A percentile compares a stretch with the other conserved stretches of the same genome.
Evolutionary conservation across 305 asterid species (phyloP).

Genomic region (Fraxinus baroniana): DNA sequence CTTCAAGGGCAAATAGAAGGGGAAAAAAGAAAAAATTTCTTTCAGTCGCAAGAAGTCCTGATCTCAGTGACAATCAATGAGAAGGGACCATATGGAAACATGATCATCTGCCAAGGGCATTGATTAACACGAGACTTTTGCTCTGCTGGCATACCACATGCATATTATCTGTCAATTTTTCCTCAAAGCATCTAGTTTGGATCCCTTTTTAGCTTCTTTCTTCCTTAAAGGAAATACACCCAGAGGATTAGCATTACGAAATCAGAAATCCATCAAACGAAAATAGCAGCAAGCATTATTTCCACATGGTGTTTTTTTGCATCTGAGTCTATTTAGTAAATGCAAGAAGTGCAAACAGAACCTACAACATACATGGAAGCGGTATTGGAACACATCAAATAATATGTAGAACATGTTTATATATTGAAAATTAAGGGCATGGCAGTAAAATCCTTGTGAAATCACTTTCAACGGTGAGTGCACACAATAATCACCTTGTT

Average conservation of each 20-base stretch:
- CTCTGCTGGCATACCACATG: neutral
- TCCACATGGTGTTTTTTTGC: neutral
- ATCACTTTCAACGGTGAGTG: too few relatives aligned
- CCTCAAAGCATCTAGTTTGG: neutral
- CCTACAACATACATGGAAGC: neutral
- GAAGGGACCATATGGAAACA: neutral
- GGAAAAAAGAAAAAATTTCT: neutral
- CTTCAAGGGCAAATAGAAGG: neutral
- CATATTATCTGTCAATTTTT: neutral
- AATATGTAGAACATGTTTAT: neutral
- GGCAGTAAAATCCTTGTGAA: too few relatives aligned
- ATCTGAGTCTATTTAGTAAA: neutral
- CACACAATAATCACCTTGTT: conserved; percentile 50
- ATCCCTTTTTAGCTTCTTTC: neutral
- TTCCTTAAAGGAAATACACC: neutral
- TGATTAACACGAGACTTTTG: neutral
- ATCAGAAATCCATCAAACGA: neutral
- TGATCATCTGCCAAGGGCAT: neutral
- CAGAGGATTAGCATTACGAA: neutral
- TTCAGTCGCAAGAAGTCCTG: neutral
- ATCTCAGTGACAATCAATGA: neutral
- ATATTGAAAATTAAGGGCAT: neutral
- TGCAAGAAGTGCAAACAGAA: neutral
- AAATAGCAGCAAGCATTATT: neutral
- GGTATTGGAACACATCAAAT: neutral